These are phyloP conservation scores for Fusarium sp. DNA, from an alignment of 2,329 filamentous ascomycete species.

Conservation along the genomic window DNA sequence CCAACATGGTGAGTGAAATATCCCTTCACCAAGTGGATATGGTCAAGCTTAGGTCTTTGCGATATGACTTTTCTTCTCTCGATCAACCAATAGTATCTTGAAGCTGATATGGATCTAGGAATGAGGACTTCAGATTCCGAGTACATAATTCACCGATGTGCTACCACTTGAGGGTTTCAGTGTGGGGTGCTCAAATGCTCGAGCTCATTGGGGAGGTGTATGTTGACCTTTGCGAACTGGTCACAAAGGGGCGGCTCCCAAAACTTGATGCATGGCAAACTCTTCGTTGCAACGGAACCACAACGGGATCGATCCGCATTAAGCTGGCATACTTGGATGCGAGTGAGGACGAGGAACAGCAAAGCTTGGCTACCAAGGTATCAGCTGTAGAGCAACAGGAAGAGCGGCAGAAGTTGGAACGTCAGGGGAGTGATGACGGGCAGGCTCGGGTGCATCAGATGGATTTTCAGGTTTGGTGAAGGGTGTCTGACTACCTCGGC, in stretches of 20 bases:
- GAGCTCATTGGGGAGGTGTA: conserved; percentile 43
- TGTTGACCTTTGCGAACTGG: conserved; percentile 41
- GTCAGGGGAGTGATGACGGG: conserved; percentile 33
- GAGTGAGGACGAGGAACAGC: conserved; percentile 36
- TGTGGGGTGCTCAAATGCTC: conserved; percentile 44
- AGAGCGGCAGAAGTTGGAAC: conserved; percentile 28
- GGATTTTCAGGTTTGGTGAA: conserved; percentile 45
- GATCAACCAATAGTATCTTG: conserved; percentile 11
- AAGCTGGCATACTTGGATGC: conserved; percentile 34
- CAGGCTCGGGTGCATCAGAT: conserved; percentile 39
- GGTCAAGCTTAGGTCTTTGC: background rate
- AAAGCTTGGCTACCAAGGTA: conserved; percentile 31
- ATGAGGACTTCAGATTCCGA: conserved; percentile 43
- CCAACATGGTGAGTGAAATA: conserved; percentile 42
- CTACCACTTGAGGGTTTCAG: conserved; percentile 41
- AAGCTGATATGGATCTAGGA: conserved; percentile 39
- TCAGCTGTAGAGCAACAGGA: conserved; percentile 31
- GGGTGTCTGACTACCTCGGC: background rate
- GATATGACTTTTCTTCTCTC: background rate
- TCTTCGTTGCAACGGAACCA: conserved; percentile 32
- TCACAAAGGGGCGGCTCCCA: conserved; percentile 32
- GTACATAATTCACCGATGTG: conserved; percentile 44
- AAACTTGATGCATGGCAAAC: conserved; percentile 39
- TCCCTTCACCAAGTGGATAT: background rate
- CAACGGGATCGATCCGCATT: conserved; percentile 35